Evolutionary conservation across 495 filamentous ascomycete species (phyloP).

Genomic region (Cryomyces minteri): DNA sequence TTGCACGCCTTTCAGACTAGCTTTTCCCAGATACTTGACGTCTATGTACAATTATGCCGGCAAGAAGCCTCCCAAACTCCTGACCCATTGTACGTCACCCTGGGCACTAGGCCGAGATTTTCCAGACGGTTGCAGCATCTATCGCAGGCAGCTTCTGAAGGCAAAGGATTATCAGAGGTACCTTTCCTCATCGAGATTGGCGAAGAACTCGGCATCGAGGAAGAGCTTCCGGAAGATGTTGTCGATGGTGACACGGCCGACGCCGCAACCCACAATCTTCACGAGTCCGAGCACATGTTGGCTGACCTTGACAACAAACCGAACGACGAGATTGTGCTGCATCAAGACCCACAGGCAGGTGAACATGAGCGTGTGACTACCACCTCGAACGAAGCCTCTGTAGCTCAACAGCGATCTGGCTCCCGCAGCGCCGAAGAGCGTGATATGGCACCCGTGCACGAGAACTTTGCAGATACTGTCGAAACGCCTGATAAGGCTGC

Average conservation of each 20-base stretch:
- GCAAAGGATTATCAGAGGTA: constrained; percentile 37
- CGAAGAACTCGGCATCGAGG: constrained; percentile 1
- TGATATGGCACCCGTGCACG: no score
- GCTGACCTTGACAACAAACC: neutral
- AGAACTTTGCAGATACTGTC: no score
- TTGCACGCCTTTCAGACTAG: constrained; percentile 23
- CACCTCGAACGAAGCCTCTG: no score
- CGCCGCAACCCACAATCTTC: neutral
- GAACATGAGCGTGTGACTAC: no score
- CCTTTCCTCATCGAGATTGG: constrained; percentile 15
- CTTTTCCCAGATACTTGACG: constrained; percentile 36
- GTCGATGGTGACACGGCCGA: neutral
- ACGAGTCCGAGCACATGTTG: neutral
- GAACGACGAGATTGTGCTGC: neutral
- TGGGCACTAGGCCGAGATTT: constrained; percentile 32
- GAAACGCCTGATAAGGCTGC: no score
- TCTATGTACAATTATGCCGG: constrained; percentile 35
- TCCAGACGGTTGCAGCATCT: constrained; percentile 26
- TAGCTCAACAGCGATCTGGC: no score
- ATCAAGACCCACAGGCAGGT: no score
- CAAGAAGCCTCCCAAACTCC: constrained; percentile 38
- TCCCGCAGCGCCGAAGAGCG: no score
- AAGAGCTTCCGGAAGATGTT: constrained; percentile 10
- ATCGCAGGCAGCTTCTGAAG: constrained; percentile 29
- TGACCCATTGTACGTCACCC: constrained; percentile 35